Evolutionary conservation across 1,139 yeast species (phyloP), one percentile per base, ranked within the genome.

Genomic region (Yamadazyma taylorii): DNA sequence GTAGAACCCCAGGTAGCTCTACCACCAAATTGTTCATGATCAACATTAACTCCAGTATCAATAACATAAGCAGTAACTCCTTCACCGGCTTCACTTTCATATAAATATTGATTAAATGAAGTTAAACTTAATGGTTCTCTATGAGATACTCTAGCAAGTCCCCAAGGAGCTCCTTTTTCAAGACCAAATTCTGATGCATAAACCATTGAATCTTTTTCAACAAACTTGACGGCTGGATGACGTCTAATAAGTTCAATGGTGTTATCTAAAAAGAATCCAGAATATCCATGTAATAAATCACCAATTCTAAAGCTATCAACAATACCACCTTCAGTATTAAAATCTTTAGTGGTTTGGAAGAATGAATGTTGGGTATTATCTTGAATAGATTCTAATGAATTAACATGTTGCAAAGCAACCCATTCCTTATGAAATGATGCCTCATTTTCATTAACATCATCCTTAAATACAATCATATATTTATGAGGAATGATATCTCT

Each of bases 371-470:
- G 65, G 13, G 37, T 58, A 53, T 69, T 58, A 39, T 57, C 40
- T 36, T 48, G 50, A 13, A 46, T 34, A 3, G 36, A 11, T 12
- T 30, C 35, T 26, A 42, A 32, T 11, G 27, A 33, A 51, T 60
- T 61, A 34, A 55, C 52, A 56, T 79, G 82, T 41, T 66, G 60
- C 40, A 68, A 67, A 40, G 71, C 63, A 44, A 84, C 78, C 79
- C 84, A 73, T 53, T 75, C 73, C 54, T 74, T 73, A 65, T 87
- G 95, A 69, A 78, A 73, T 22, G 66, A 66, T 26, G 75, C 67
- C 30, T 53, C 59, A 3, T 51, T 42, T 7, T 46, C 47, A 4
- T 52, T 39, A 30, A 56, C 50, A 14, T 51, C 61, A 13, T 62
- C 62, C 16, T 67, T 60, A 40, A 64, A 61, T 17, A 68, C 67